Evolutionary conservation across 371 early-diverging fungal species (phyloP).

Genomic region (Mortierella sp.): DNA sequence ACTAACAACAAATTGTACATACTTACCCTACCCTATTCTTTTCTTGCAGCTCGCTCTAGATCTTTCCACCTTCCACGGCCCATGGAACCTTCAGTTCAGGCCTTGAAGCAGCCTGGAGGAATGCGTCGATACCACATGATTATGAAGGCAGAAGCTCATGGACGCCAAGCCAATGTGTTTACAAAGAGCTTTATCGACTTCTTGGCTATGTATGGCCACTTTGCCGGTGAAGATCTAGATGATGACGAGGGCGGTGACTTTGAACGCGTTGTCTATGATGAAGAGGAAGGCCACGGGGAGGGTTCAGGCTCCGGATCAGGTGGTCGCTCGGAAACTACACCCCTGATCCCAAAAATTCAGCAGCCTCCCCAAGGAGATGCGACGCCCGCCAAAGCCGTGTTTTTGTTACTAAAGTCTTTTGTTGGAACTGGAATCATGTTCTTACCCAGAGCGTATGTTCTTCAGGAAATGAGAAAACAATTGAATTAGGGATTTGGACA

Average conservation of each 20-base stretch:
- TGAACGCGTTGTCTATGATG: constrained; percentile 66
- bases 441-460: constrained; percentile 72
- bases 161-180: constrained; percentile 76
- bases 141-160: constrained; percentile 77
- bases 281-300: constrained; percentile 55
- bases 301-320: constrained; percentile 42
- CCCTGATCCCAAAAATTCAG: constrained; percentile 66
- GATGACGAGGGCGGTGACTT: constrained; percentile 84
- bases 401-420: constrained; percentile 88
- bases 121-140: constrained; percentile 89
- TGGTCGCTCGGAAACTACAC: constrained; percentile 62
- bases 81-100: constrained; percentile 59
- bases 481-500: background rate
- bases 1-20: background rate
- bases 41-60: constrained; percentile 60
- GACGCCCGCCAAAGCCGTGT: constrained; percentile 85
- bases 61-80: constrained; percentile 67
- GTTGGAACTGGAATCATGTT: constrained; percentile 93
- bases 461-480: background rate
- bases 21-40: background rate
- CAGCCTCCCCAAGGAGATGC: constrained; percentile 76
- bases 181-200: constrained; percentile 95
- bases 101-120: constrained; percentile 84
- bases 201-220: constrained; percentile 93
- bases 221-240: constrained; percentile 94